Evolutionary conservation across 495 filamentous ascomycete genomes (phyloP).

Genomic region (Penicillium antarcticum): DNA sequence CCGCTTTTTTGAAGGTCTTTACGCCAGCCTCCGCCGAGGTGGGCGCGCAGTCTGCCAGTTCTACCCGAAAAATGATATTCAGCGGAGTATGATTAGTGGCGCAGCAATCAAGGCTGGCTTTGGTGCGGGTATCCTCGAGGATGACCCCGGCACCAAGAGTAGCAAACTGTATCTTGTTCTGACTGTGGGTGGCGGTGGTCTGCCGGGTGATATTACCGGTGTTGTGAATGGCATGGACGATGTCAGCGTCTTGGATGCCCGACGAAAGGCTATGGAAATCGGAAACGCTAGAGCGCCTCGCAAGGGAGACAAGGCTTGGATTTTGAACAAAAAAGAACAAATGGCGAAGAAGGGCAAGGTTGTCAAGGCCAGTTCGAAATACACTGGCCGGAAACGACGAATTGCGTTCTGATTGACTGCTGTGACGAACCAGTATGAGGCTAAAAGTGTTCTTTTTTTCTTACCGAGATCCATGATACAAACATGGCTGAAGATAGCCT

Average conservation of each 20-base stretch:
- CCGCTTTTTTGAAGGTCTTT: constrained; percentile 91
- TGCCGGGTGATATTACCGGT: constrained; percentile 77
- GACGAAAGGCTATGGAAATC: constrained; percentile 50
- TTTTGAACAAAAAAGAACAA: constrained; percentile 91
- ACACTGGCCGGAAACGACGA: constrained; percentile 85
- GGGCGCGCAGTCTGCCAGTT: constrained; percentile 95
- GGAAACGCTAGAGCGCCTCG: constrained; percentile 47
- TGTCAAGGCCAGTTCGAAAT: constrained; percentile 85
- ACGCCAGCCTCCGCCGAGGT: constrained; percentile 76
- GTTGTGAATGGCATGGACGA: constrained; percentile 83
- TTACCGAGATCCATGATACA: background rate
- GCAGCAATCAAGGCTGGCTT: constrained; percentile 93
- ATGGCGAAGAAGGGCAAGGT: constrained; percentile 93
- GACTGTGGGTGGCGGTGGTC: constrained; percentile 79
- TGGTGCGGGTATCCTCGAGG: constrained; percentile 89
- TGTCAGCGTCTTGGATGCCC: constrained; percentile 73
- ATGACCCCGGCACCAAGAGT: constrained; percentile 94
- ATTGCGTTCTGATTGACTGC: constrained; percentile 44
- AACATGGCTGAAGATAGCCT: background rate
- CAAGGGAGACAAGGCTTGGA: constrained; percentile 88
- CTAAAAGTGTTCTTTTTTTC: background rate
- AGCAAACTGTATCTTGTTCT: constrained; percentile 91
- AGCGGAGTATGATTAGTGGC: constrained; percentile 83
- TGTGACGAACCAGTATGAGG: background rate
- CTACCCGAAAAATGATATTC: constrained; percentile 92